Evolutionary conservation across 495 filamentous ascomycete species (phyloP).

Genomic region (Rostrohypoxylon terebratum): DNA sequence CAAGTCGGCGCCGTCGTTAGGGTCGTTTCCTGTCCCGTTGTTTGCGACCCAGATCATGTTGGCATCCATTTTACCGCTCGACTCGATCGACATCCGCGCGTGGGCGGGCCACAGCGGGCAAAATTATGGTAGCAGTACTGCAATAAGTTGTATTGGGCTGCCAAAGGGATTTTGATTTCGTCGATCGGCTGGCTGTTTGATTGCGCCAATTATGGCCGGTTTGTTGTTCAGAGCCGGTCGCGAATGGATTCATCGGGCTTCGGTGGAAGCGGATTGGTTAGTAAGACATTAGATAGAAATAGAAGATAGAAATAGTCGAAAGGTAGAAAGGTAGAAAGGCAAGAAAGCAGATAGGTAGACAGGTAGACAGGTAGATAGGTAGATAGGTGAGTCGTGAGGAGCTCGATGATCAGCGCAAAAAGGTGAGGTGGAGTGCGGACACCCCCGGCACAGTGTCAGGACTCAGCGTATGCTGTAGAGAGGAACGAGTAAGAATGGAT

Average conservation of each 20-base stretch:
- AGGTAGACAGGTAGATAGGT: constrained; percentile 3
- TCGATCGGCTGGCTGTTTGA: constrained; percentile 16
- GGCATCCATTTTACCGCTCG: constrained; percentile 32
- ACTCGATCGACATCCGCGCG: constrained; percentile 34
- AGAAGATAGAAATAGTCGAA: neutral
- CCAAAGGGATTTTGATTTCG: neutral
- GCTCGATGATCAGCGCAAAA: constrained; percentile 28
- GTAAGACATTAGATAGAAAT: constrained; percentile 17
- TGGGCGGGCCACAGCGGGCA: constrained; percentile 12
- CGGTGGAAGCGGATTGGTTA: constrained; percentile 26
- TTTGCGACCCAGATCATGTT: constrained; percentile 26
- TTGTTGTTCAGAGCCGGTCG: constrained; percentile 20
- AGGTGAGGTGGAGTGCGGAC: constrained; percentile 22
- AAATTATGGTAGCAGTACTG: constrained; percentile 16
- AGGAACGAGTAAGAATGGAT: neutral
- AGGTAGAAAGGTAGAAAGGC: neutral
- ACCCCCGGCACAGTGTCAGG: constrained; percentile 7
- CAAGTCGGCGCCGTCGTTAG: constrained; percentile 58
- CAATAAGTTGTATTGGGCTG: constrained; percentile 7
- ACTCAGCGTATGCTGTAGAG: neutral
- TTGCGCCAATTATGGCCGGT: constrained; percentile 36
- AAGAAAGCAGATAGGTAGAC: constrained; percentile 3
- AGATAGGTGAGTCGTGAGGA: constrained; percentile 16
- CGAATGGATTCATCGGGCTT: constrained; percentile 37
- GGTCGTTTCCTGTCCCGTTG: constrained; percentile 53